phyloP scores from a whole-genome alignment of 2,329 filamentous ascomycete species.

The Neospermospora avenae region DNA sequence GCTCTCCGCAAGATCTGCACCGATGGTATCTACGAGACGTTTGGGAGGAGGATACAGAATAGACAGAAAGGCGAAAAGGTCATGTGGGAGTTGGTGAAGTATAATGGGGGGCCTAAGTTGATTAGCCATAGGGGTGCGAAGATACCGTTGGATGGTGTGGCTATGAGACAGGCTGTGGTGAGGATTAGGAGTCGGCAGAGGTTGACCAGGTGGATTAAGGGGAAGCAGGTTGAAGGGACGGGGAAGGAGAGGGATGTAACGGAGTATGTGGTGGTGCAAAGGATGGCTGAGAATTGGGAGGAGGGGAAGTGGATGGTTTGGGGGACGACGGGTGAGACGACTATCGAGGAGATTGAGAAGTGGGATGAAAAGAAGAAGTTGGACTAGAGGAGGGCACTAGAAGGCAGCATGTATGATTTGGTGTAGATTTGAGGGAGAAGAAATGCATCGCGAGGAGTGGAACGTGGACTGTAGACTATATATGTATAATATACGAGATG shows the following conservation, averaged over 20 bases:
- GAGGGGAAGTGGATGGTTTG: conserved; percentile 59
- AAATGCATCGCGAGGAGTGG: background rate
- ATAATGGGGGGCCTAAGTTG: conserved; percentile 39
- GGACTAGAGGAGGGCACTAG: background rate
- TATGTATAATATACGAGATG: background rate
- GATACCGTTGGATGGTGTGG: conserved; percentile 43
- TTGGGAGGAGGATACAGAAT: conserved; percentile 51
- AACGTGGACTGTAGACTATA: background rate
- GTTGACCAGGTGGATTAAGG: conserved; percentile 39
- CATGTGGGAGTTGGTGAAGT: conserved; percentile 53
- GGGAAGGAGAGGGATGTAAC: conserved; percentile 51
- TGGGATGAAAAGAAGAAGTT: conserved; percentile 15
- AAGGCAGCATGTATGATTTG: background rate
- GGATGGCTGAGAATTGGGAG: conserved; percentile 42
- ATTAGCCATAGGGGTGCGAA: conserved; percentile 51
- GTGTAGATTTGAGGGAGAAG: background rate
- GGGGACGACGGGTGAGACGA: conserved; percentile 58
- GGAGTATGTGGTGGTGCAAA: conserved; percentile 64
- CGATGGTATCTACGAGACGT: conserved; percentile 47
- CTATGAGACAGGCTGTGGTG: conserved; percentile 58
- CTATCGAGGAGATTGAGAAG: conserved; percentile 35
- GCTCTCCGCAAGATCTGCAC: conserved; percentile 53
- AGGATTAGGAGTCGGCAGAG: conserved; percentile 55
- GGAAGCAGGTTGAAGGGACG: conserved; percentile 41
- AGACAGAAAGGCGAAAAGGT: conserved; percentile 46